Percentiles rank a stretch among this genome's conserved stretches.
Evolutionary conservation across 495 filamentous ascomycete species (phyloP).

Genomic region (Podospora comata): DNA sequence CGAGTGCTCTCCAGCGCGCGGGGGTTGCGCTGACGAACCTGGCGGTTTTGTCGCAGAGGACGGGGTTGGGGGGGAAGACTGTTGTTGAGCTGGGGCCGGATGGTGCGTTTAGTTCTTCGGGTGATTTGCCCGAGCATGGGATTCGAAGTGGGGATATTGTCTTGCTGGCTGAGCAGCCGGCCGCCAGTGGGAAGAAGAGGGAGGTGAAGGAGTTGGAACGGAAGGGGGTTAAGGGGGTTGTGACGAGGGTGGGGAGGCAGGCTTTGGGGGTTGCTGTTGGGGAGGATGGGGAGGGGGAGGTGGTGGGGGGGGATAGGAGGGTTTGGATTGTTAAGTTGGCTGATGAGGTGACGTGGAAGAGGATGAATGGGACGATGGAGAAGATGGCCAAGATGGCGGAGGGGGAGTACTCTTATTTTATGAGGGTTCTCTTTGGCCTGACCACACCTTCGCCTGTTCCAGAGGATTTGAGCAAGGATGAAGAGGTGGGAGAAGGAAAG

Average conservation of each 20-base stretch:
- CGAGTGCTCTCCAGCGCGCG: slow-evolving; percentile 72
- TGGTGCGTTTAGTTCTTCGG: slow-evolving; percentile 52
- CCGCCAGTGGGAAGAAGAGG: slow-evolving; percentile 67
- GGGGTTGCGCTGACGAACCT: slow-evolving; percentile 87
- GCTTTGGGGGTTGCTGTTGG: slow-evolving; percentile 70
- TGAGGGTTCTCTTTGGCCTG: slow-evolving; percentile 80
- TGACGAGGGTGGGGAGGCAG: slow-evolving; percentile 62
- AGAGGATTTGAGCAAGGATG: slow-evolving; percentile 36
- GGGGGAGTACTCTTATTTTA: slow-evolving; percentile 66
- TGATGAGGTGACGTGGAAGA: slow-evolving; percentile 85
- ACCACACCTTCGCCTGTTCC: slow-evolving; percentile 56
- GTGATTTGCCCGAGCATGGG: slow-evolving; percentile 71
- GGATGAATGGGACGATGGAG: slow-evolving; percentile 89
- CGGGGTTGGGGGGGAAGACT: slow-evolving; percentile 82
- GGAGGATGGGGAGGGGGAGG: slow-evolving; percentile 60
- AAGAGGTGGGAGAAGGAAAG: slow-evolving; percentile 43
- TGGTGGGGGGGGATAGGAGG: slow-evolving; percentile 57
- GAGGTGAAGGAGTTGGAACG: slow-evolving; percentile 61
- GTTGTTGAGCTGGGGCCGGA: slow-evolving; percentile 80
- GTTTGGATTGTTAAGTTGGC: slow-evolving; percentile 81
- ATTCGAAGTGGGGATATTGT: slow-evolving; percentile 87
- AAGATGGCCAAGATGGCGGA: slow-evolving; percentile 69
- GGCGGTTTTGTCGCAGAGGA: slow-evolving; percentile 71
- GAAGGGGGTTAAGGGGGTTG: slow-evolving; percentile 75
- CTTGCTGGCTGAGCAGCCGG: slow-evolving; percentile 68